phyloP scores from a whole-genome alignment of 805 yeast genomes.

The Limtongia smithiae region DNA sequence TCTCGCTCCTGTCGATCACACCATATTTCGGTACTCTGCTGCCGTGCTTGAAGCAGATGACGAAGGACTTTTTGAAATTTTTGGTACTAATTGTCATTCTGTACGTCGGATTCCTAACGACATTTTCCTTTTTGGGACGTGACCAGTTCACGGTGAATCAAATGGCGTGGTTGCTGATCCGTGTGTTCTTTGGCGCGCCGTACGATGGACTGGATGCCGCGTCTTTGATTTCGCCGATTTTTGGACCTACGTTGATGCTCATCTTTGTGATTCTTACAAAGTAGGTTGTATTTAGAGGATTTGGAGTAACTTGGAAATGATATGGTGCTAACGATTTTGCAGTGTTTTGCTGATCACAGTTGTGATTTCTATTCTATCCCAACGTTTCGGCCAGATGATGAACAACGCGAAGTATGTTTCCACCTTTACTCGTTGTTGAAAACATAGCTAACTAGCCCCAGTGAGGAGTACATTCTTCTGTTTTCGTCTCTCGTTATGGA shows the following conservation, averaged over 20 bases:
- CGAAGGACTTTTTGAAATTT: constrained; percentile 36
- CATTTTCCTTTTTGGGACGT: constrained; percentile 36
- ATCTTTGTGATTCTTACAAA: constrained; percentile 34
- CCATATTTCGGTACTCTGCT: constrained; percentile 38
- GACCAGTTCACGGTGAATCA: constrained; percentile 31
- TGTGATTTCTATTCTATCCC: constrained; percentile 38
- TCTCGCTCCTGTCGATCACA: constrained; percentile 34
- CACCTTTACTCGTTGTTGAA: neutral
- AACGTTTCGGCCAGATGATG: constrained; percentile 36
- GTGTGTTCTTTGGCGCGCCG: constrained; percentile 38
- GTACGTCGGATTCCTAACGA: constrained; percentile 37
- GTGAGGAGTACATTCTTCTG: constrained; percentile 36
- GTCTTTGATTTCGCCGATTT: constrained; percentile 33
- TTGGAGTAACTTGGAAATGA: too few species aligned
- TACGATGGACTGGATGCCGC: constrained; percentile 37
- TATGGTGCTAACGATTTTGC: neutral
- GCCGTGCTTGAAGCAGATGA: constrained; percentile 36
- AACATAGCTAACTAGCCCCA: neutral
- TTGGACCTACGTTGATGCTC: constrained; percentile 38
- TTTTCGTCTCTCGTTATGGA: constrained; percentile 37
- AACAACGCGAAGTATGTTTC: constrained; percentile 32
- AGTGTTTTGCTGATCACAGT: constrained; percentile 36
- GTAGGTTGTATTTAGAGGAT: neutral
- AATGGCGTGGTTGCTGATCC: constrained; percentile 36
- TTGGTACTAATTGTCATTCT: constrained; percentile 32